phyloP scores from a whole-genome alignment of 106 monocot genomes.

The Triglochin maritima region DNA sequence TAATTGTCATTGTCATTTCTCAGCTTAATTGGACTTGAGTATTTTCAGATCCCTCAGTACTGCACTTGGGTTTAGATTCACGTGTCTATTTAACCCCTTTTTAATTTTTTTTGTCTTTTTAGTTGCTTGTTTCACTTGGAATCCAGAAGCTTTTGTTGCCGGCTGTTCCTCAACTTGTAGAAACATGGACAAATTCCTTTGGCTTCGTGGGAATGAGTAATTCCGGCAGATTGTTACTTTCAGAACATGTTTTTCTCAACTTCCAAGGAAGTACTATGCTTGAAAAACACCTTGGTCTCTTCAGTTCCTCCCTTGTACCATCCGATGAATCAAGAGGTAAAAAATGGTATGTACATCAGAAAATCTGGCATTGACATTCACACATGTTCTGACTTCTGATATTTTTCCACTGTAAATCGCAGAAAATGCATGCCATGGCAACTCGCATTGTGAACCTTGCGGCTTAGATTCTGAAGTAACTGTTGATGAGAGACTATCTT shows the following conservation, averaged over 20 bases:
- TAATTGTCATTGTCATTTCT: neutral
- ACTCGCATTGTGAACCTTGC: too few relatives aligned
- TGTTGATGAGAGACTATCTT: too few relatives aligned
- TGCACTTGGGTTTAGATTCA: neutral
- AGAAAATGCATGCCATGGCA: too few relatives aligned
- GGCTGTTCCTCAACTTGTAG: slow-evolving; percentile 43
- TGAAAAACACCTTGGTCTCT: slow-evolving; percentile 23
- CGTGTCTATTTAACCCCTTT: neutral
- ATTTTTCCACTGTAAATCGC: neutral
- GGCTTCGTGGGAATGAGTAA: slow-evolving; percentile 32
- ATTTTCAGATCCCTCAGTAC: neutral
- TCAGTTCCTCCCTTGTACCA: neutral
- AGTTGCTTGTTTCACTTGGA: slow-evolving; percentile 48
- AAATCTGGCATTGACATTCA: neutral
- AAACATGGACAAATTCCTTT: slow-evolving; percentile 49
- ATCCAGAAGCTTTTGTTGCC: slow-evolving; percentile 51
- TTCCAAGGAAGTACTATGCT: slow-evolving; percentile 49
- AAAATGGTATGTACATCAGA: neutral
- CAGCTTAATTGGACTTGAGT: neutral
- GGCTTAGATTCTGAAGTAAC: too few relatives aligned
- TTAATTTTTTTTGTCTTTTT: neutral
- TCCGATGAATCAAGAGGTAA: slow-evolving; percentile 19
- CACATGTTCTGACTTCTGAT: neutral
- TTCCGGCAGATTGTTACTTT: slow-evolving; percentile 32
- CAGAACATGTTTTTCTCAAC: slow-evolving; percentile 23